phyloP scores from a whole-genome alignment of 495 filamentous ascomycete genomes.

The Neurospora sp. region DNA sequence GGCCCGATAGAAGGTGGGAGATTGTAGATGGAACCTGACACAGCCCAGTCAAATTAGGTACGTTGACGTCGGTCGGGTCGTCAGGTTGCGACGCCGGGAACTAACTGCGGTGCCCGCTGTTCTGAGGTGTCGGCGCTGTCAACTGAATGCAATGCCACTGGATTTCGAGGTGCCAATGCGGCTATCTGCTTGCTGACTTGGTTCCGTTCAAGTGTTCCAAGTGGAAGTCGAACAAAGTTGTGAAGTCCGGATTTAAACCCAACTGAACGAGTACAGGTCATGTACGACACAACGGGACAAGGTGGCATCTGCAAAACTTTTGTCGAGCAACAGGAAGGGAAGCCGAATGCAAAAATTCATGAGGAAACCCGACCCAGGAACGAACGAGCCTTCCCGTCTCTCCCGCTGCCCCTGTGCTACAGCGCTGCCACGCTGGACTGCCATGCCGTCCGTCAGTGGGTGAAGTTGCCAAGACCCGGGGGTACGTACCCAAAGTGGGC shows the following conservation, averaged over 20 bases:
- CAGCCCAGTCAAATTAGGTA: slow-evolving; percentile 7
- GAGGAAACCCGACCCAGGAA: not conserved
- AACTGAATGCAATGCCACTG: not conserved
- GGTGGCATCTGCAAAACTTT: not conserved
- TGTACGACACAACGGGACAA: not conserved
- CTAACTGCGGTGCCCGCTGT: not conserved
- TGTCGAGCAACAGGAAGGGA: not conserved
- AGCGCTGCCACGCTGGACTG: not conserved
- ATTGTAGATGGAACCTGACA: not conserved
- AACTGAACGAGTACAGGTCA: not conserved
- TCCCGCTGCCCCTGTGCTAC: not conserved
- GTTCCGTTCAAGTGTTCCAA: not conserved
- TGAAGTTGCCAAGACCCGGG: not conserved
- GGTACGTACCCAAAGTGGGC: not conserved
- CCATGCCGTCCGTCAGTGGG: not conserved
- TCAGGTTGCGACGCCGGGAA: not conserved
- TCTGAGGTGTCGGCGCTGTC: not conserved
- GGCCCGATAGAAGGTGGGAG: not conserved
- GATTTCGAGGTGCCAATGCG: not conserved
- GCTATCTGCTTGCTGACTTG: not conserved
- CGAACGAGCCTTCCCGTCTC: not conserved
- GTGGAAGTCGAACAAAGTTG: not conserved
- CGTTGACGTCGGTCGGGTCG: not conserved
- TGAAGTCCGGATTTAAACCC: not conserved
- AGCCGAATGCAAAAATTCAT: not conserved